Evolutionary conservation across 352 stramenopile species (phyloP).

Genomic region (Phytophthora megakarya): DNA sequence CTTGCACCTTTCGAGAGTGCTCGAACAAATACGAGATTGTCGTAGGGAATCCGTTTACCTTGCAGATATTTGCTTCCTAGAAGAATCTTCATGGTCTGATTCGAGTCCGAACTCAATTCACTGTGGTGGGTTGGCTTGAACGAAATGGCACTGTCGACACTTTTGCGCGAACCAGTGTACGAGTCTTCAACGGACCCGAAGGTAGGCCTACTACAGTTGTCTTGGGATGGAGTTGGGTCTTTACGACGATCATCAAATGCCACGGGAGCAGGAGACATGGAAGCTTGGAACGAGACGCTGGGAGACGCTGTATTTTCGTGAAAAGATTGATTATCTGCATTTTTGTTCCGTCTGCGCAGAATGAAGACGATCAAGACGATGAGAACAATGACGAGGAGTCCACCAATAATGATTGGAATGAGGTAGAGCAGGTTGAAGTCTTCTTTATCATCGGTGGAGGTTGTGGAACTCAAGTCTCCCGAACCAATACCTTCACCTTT

Average conservation of each 20-base stretch:
- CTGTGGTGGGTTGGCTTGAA: not conserved
- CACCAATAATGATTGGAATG: constrained; percentile 10
- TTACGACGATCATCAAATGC: not conserved
- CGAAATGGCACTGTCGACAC: constrained; percentile 1
- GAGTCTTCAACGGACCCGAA: not conserved
- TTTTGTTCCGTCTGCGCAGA: not conserved
- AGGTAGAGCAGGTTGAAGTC: constrained; percentile 14
- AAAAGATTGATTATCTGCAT: not conserved
- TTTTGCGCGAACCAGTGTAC: not conserved
- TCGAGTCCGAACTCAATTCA: not conserved
- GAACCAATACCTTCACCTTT: not conserved
- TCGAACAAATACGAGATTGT: constrained; percentile 26
- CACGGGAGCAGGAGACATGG: not conserved
- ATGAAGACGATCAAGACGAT: not conserved
- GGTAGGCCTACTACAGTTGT: not conserved
- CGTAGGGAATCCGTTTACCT: constrained; percentile 21
- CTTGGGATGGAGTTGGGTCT: not conserved
- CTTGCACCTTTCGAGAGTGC: constrained; percentile 38
- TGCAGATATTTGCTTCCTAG: not conserved
- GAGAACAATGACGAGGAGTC: not conserved
- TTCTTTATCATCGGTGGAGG: not conserved
- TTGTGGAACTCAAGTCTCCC: not conserved
- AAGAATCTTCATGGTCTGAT: constrained; percentile 6
- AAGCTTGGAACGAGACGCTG: not conserved
- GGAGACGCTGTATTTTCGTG: not conserved